Percentiles rank a stretch among this genome's conserved stretches.
These are phyloP conservation scores for Bisporella sp. DNA, from an alignment of 2,329 filamentous ascomycete genomes.

Conservation along the genomic window DNA sequence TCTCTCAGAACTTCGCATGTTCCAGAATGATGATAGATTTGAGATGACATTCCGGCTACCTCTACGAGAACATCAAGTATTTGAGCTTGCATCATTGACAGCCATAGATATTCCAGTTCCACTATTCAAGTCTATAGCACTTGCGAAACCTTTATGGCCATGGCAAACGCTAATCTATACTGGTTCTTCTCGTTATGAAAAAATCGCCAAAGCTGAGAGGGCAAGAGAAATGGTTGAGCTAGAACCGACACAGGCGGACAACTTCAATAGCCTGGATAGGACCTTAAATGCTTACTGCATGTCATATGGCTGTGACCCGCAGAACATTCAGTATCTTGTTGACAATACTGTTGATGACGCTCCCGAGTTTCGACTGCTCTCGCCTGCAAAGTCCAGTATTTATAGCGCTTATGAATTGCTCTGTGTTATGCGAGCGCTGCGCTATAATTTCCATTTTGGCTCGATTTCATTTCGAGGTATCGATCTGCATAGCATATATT, in stretches of 20 bases:
- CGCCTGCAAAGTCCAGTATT: conserved; percentile 43
- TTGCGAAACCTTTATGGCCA: no score
- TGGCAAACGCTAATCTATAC: no score
- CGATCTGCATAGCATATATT: conserved; percentile 57
- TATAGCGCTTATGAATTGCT: conserved; percentile 59
- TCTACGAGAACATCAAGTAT: conserved; percentile 43
- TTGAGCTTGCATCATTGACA: conserved; percentile 57
- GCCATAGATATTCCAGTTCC: conserved; percentile 58
- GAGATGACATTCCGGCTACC: conserved; percentile 57
- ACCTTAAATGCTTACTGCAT: conserved; percentile 64
- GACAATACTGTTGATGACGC: conserved; percentile 57
- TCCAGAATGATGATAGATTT: conserved; percentile 51
- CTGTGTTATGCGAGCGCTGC: conserved; percentile 60
- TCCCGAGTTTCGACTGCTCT: conserved; percentile 58
- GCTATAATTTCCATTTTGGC: conserved; percentile 64
- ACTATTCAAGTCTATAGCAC: conserved; percentile 38
- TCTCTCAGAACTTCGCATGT: conserved; percentile 35
- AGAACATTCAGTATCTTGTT: conserved; percentile 58
- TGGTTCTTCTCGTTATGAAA: no score
- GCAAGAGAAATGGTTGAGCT: no score
- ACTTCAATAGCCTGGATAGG: conserved; percentile 40
- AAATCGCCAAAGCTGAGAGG: no score
- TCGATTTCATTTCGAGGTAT: conserved; percentile 62
- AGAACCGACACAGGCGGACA: no score
- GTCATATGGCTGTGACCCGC: conserved; percentile 55